phyloP scores from a whole-genome alignment of 768 basidiomycete genomes.

The Podaxis pistillaris region DNA sequence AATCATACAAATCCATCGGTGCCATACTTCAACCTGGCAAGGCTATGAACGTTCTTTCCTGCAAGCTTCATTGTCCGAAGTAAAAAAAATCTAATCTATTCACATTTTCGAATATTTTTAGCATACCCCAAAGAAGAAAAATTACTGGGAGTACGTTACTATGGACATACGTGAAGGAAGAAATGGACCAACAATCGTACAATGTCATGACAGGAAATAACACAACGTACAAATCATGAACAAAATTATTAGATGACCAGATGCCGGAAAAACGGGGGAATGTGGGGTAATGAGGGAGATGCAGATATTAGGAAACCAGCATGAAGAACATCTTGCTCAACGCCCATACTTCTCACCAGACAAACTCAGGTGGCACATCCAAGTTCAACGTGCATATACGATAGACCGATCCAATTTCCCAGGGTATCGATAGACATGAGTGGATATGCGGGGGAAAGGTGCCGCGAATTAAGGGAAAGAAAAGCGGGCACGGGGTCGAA shows the following conservation, averaged over 20 bases:
- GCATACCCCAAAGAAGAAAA: background rate
- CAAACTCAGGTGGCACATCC: slow-evolving; percentile 5
- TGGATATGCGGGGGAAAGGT: slow-evolving; percentile 10
- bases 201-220: slow-evolving; percentile 7
- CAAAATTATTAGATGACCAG: slow-evolving; percentile 3
- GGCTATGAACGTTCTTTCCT: background rate
- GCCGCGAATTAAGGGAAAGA: slow-evolving; percentile 4
- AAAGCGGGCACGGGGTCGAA: background rate
- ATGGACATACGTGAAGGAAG: slow-evolving; percentile 2
- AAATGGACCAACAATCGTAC: slow-evolving; percentile 6
- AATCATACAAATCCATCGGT: background rate
- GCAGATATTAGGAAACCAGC: background rate
- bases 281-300: background rate
- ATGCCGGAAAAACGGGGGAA: background rate
- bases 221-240: slow-evolving; percentile 11
- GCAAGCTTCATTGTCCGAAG: background rate
- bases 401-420: slow-evolving; percentile 15
- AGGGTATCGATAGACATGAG: slow-evolving; percentile 14
- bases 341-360: background rate
- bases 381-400: background rate
- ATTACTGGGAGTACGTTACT: slow-evolving; percentile 10
- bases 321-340: background rate
- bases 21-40: background rate
- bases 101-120: slow-evolving; percentile 1
- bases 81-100: slow-evolving; percentile 9